These are phyloP conservation scores for Trypanosoma grayi DNA, from an alignment of 208 protist species.

Conservation along the genomic window DNA sequence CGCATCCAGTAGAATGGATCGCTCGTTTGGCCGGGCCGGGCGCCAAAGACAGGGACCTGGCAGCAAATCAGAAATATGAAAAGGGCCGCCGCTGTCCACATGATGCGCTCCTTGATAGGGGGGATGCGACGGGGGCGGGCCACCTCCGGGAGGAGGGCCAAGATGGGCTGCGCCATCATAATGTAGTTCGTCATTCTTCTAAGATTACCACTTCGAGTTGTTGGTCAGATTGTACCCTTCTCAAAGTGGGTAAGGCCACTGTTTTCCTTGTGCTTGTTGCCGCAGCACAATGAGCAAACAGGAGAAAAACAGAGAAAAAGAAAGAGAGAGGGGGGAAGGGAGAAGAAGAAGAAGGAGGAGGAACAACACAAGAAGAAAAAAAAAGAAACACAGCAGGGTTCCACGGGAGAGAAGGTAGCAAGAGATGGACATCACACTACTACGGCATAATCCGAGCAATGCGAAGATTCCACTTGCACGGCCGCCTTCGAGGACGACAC, in stretches of 20 bases:
- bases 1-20: slow-evolving; percentile 99
- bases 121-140: slow-evolving; percentile 84
- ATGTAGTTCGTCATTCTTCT: slow-evolving; percentile 46
- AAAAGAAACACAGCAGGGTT: slow-evolving; percentile 1
- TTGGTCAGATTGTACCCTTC: neutral
- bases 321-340: neutral
- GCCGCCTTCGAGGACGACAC: too few relatives aligned
- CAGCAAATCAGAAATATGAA: slow-evolving; percentile 99
- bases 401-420: neutral
- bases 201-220: neutral
- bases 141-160: slow-evolving; percentile 96
- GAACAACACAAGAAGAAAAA: slow-evolving; percentile 3
- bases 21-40: slow-evolving; percentile 88
- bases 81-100: slow-evolving; percentile 98
- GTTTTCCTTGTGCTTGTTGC: neutral
- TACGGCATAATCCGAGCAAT: too few relatives aligned
- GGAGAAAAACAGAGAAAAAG: slow-evolving; percentile 18
- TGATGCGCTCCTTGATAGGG: slow-evolving; percentile 95
- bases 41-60: slow-evolving; percentile 99
- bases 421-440: neutral
- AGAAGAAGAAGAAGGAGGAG: neutral
- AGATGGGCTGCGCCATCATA: slow-evolving; percentile 93
- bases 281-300: slow-evolving; percentile 11
- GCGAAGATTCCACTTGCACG: too few relatives aligned
- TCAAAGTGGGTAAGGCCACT: too few relatives aligned